Percentiles rank a stretch among this genome's conserved stretches.
Evolutionary conservation across 805 yeast species (phyloP).

Genomic region (Suhomyces vadensis): DNA sequence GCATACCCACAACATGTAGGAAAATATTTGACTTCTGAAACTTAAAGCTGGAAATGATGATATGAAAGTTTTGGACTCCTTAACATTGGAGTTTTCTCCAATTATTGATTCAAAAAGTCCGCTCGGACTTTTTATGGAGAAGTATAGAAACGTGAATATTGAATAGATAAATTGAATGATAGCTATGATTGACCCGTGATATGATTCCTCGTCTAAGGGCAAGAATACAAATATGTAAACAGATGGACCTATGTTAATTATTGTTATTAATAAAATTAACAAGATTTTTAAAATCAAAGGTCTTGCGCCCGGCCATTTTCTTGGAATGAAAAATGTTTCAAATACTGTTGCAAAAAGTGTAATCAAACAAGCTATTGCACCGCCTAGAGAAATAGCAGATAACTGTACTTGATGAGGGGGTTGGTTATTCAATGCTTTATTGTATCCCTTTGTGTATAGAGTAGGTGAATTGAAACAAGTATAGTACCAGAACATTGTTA

Average conservation of each 20-base stretch:
- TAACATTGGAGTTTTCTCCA: constrained; percentile 9
- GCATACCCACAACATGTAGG: constrained; percentile 29
- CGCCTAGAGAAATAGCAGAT: constrained; percentile 48
- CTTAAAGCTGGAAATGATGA: constrained; percentile 26
- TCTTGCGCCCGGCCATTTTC: constrained; percentile 25
- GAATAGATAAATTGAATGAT: constrained; percentile 30
- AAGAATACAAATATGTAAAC: constrained; percentile 29
- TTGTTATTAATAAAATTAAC: constrained; percentile 15
- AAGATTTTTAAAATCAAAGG: constrained; percentile 17
- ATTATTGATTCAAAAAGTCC: constrained; percentile 17
- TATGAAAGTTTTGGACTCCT: constrained; percentile 18
- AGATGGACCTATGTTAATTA: constrained; percentile 29
- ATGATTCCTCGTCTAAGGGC: constrained; percentile 25
- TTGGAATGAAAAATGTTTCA: constrained; percentile 28
- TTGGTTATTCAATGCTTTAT: constrained; percentile 40
- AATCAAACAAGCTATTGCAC: constrained; percentile 40
- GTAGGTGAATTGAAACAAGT: constrained; percentile 53
- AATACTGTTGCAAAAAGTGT: constrained; percentile 25
- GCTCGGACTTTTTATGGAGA: constrained; percentile 29
- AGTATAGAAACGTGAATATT: constrained; percentile 27
- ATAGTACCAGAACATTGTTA: constrained; percentile 52
- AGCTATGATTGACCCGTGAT: constrained; percentile 24
- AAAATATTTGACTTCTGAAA: constrained; percentile 23
- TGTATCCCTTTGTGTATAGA: constrained; percentile 46
- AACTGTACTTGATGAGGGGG: constrained; percentile 48